These are phyloP conservation scores for Leishmania tropica DNA, from an alignment of 208 protist species.

Conservation along the genomic window DNA sequence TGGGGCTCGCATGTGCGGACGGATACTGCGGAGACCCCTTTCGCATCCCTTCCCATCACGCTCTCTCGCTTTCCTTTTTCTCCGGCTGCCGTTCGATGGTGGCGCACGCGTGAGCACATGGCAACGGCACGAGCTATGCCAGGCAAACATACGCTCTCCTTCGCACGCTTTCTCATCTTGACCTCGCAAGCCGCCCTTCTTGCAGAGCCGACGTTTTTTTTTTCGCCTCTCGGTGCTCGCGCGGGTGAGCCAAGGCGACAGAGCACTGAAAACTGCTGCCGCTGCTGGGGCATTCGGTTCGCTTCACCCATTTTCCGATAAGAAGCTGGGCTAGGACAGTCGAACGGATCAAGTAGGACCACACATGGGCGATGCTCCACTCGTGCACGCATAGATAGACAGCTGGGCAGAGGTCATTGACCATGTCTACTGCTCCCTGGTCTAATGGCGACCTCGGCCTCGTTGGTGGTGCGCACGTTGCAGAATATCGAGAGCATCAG, in stretches of 20 bases:
- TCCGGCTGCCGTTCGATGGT: too few relatives aligned
- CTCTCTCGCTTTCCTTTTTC: neutral
- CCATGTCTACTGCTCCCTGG: slow-evolving; percentile 29
- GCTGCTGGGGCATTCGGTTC: neutral
- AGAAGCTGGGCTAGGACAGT: neutral
- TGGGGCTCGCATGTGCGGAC: neutral
- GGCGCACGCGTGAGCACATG: neutral
- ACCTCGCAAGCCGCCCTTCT: neutral
- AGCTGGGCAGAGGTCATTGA: neutral
- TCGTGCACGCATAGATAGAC: neutral
- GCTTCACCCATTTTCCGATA: neutral
- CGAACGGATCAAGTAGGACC: neutral
- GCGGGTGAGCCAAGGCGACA: neutral
- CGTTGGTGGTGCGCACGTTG: slow-evolving; percentile 29
- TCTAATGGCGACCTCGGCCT: slow-evolving; percentile 41
- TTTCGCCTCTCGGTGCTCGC: too few relatives aligned
- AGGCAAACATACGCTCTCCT: neutral
- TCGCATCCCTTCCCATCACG: neutral
- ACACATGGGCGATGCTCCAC: neutral
- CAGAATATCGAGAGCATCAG: slow-evolving; percentile 40
- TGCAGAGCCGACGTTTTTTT: neutral
- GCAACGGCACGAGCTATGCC: neutral
- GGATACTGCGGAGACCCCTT: neutral
- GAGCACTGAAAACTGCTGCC: neutral
- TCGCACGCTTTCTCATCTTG: neutral